Conservation (phyloP, 345 rosid genomes). For the Syzygium aqueum region DNA sequence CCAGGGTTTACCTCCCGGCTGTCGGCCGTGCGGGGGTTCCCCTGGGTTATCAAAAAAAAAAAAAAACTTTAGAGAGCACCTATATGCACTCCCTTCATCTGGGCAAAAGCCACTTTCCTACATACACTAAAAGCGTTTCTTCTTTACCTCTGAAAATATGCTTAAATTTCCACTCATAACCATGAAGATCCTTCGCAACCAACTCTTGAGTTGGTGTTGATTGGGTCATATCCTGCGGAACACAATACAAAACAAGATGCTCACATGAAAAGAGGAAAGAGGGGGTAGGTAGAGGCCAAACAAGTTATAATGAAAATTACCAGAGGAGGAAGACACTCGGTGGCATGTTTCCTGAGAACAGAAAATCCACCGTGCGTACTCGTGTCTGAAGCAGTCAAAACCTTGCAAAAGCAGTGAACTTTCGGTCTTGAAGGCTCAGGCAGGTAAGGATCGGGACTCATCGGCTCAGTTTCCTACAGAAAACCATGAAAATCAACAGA, state of each 20-base stretch:
- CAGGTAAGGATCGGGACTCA: constrained; percentile 33
- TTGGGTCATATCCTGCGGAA: constrained; percentile 73
- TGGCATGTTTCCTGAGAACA: constrained; percentile 81
- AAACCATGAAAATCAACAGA: neutral
- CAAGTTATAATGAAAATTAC: constrained; percentile 15
- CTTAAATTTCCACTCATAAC: constrained; percentile 86
- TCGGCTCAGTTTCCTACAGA: constrained; percentile 53
- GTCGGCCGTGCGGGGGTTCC: too few relatives aligned
- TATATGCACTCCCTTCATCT: neutral
- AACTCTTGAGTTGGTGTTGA: constrained; percentile 86
- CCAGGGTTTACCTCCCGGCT: too few relatives aligned
- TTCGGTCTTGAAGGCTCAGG: constrained; percentile 35
- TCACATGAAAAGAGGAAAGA: neutral
- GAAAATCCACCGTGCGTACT: constrained; percentile 99
- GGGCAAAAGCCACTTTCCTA: neutral
- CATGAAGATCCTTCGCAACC: constrained; percentile 80
- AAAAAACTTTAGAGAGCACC: too few relatives aligned
- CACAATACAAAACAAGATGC: neutral
- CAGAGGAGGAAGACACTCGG: constrained; percentile 90
- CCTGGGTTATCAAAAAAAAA: too few relatives aligned
- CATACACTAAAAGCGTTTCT: neutral
- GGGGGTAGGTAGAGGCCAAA: neutral
- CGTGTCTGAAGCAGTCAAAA: constrained; percentile 90
- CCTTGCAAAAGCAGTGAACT: constrained; percentile 74
- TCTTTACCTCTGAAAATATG: constrained; percentile 81